A percentile compares a stretch with the other conserved stretches of the same genome.
These are phyloP conservation scores for Elaeagnus macrophylla DNA, from an alignment of 306 rosid species.

Conservation along the genomic window DNA sequence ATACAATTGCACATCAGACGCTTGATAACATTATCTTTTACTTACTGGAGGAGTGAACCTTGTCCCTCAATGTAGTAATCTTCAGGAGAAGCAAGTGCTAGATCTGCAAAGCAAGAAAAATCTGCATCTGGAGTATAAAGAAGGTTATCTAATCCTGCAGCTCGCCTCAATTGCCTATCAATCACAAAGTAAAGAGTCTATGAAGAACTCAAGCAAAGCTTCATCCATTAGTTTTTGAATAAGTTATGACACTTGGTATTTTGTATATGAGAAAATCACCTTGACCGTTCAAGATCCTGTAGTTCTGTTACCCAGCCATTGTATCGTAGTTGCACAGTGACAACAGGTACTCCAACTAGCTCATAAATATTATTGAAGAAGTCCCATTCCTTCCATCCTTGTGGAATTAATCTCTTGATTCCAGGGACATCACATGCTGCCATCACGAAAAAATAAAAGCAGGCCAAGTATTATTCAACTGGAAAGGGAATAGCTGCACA, in stretches of 20 bases:
- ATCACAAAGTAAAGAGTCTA: conserved; percentile 26
- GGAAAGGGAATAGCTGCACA: too few relatives aligned
- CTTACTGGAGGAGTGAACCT: conserved; percentile 98
- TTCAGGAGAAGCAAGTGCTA: conserved; percentile 89
- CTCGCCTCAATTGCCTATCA: conserved; percentile 65
- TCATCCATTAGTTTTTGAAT: not conserved
- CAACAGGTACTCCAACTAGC: conserved; percentile 93
- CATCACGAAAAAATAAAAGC: conserved; percentile 22
- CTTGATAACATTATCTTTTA: not conserved
- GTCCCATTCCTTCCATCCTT: conserved; percentile 62
- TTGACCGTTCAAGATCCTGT: conserved; percentile 84
- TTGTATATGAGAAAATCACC: conserved; percentile 40
- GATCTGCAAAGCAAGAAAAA: conserved; percentile 96
- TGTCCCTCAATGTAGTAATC: conserved; percentile 93
- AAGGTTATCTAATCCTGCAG: conserved; percentile 86
- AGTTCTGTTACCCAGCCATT: conserved; percentile 97
- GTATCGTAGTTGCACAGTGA: conserved; percentile 97
- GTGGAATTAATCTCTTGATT: conserved; percentile 77
- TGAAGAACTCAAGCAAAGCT: conserved; percentile 18
- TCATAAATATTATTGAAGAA: conserved; percentile 78
- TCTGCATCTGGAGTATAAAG: conserved; percentile 98
- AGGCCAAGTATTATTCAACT: too few relatives aligned
- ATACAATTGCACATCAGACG: not conserved
- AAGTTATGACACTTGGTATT: not conserved
- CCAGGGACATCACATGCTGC: conserved; percentile 99